phyloP scores from a whole-genome alignment of 73 alveolate species.

The Blepharisma japonicum region DNA sequence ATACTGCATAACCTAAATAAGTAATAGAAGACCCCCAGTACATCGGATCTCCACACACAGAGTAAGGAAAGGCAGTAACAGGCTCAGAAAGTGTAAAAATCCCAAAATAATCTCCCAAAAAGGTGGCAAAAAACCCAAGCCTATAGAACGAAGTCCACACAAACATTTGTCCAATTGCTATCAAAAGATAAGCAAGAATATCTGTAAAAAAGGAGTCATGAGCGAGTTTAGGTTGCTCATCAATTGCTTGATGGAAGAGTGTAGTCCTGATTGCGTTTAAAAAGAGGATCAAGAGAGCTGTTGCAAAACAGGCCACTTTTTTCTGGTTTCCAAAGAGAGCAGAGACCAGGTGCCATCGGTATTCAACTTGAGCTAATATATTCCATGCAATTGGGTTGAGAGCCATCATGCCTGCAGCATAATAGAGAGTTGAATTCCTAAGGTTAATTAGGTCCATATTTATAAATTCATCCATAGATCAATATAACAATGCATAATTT shows the following conservation, averaged over 20 bases:
- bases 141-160: not conserved
- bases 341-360: not conserved
- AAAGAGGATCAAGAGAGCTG: not conserved
- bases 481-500: too few relatives aligned
- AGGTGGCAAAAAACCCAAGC: constrained; percentile 15
- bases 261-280: constrained; percentile 9
- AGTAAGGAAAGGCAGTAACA: not conserved
- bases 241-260: not conserved
- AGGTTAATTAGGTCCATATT: too few relatives aligned
- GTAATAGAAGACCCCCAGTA: constrained; percentile 11
- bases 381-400: constrained; percentile 15
- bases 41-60: not conserved
- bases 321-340: not conserved
- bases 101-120: constrained; percentile 16
- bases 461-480: too few relatives aligned
- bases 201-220: not conserved
- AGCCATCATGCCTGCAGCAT: not conserved
- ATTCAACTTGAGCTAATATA: constrained; percentile 1
- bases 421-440: too few relatives aligned
- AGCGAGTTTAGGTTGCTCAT: not conserved
- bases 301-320: not conserved
- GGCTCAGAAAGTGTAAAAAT: not conserved
- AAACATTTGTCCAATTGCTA: constrained; percentile 1
- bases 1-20: constrained; percentile 4
- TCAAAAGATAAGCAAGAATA: not conserved